Percentiles rank a stretch among this genome's conserved stretches.
Evolutionary conservation across 106 monocot species (phyloP).

Genomic region (Xerophyta viscosa): DNA sequence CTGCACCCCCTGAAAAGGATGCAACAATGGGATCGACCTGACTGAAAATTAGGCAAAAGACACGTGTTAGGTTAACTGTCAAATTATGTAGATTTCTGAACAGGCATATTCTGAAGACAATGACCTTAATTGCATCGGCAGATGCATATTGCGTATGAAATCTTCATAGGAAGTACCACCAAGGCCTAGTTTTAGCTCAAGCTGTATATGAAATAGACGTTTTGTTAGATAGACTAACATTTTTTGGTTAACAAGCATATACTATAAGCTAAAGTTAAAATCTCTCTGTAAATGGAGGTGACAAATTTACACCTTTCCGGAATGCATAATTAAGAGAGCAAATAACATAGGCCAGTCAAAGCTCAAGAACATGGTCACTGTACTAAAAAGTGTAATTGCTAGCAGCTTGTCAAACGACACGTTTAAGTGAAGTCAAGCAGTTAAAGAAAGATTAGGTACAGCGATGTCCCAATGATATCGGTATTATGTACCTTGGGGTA

Average conservation of each 20-base stretch:
- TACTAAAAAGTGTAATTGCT: no score
- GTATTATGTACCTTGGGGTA: no score
- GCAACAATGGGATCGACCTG: conserved; percentile 95
- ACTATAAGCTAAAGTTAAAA: no score
- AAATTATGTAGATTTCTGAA: background rate
- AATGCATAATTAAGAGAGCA: no score
- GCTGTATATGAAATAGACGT: conserved; percentile 27
- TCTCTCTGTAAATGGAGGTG: no score
- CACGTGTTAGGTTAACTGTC: background rate
- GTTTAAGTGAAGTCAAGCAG: no score
- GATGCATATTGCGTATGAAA: conserved; percentile 82
- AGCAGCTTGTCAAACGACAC: no score
- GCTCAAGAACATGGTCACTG: no score
- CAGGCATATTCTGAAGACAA: background rate
- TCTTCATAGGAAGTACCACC: conserved; percentile 96
- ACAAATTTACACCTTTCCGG: no score
- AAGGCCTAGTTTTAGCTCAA: conserved; percentile 83
- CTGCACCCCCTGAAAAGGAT: conserved; percentile 91
- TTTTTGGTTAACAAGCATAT: background rate
- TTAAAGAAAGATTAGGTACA: no score
- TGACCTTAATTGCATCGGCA: conserved; percentile 84
- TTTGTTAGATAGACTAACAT: background rate
- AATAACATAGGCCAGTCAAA: no score
- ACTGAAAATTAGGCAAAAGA: conserved; percentile 32
- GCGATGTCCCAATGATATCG: no score